Conservation (phyloP, 192 early-diverging fungal species). For the Physocladia obscura region DNA sequence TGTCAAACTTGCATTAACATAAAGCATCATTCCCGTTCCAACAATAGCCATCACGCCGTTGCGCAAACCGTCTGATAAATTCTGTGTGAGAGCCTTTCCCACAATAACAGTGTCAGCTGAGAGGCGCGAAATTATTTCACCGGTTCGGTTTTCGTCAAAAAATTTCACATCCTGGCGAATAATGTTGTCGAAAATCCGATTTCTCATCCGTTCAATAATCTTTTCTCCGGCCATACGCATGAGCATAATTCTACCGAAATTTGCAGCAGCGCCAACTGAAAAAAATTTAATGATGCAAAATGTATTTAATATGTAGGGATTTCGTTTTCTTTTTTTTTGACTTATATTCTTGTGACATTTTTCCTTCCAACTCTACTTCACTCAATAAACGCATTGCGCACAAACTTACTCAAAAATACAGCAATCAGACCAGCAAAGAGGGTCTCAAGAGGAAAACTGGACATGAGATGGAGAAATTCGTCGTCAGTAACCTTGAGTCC, state of each 20-base stretch:
- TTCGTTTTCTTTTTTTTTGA: no score
- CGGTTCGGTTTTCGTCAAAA: constrained; percentile 65
- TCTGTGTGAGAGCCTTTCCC: constrained; percentile 72
- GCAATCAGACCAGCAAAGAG: constrained; percentile 28
- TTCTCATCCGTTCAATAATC: constrained; percentile 37
- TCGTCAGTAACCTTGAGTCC: constrained; percentile 18
- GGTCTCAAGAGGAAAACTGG: constrained; percentile 5
- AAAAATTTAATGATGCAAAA: not conserved
- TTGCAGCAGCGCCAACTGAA: constrained; percentile 38
- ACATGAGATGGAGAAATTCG: constrained; percentile 19
- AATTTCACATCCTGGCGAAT: constrained; percentile 45
- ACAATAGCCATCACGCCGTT: constrained; percentile 56
- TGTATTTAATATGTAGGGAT: no score
- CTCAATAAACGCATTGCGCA: no score
- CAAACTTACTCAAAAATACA: not conserved
- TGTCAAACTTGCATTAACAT: constrained; percentile 41
- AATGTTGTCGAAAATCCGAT: constrained; percentile 32
- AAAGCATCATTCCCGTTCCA: constrained; percentile 69
- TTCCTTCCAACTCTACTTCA: no score
- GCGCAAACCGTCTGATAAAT: constrained; percentile 72
- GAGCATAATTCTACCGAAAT: constrained; percentile 40
- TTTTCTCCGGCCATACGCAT: constrained; percentile 39
- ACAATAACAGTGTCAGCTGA: constrained; percentile 75
- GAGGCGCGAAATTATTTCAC: constrained; percentile 78
- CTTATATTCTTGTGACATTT: no score